A percentile compares a stretch with the other conserved stretches of the same genome.
These are phyloP conservation scores for Albifimbria verrucaria DNA, from an alignment of 2,329 filamentous ascomycete species.

Conservation along the genomic window DNA sequence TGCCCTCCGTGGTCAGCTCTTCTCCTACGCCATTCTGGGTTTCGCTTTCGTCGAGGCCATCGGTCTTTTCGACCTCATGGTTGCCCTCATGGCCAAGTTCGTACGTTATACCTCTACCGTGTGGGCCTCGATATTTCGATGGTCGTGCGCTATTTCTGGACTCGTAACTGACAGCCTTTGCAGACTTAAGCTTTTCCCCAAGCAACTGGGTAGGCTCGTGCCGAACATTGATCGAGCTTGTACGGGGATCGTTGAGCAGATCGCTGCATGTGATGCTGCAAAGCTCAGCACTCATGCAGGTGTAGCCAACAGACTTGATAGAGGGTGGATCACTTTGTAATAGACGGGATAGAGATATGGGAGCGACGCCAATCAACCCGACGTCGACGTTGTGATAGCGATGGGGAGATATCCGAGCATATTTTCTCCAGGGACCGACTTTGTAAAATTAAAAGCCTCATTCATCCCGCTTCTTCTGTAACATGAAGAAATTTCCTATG, in stretches of 20 bases:
- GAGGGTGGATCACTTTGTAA: constrained; percentile 34
- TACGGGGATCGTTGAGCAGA: constrained; percentile 25
- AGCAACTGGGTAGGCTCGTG: constrained; percentile 30
- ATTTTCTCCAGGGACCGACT: constrained; percentile 30
- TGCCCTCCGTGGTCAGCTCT: constrained; percentile 90
- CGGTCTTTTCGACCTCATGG: constrained; percentile 85
- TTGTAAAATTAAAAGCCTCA: constrained; percentile 43
- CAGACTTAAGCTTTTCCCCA: constrained; percentile 35
- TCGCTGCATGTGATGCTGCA: constrained; percentile 18
- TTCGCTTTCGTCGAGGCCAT: constrained; percentile 94
- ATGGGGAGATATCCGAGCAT: constrained; percentile 28
- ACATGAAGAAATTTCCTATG: constrained; percentile 26
- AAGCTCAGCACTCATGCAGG: constrained; percentile 20
- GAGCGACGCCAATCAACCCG: constrained; percentile 27
- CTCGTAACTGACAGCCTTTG: not conserved
- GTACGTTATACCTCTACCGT: constrained; percentile 45
- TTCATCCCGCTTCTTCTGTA: constrained; percentile 34
- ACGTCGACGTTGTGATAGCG: constrained; percentile 31
- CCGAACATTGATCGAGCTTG: constrained; percentile 31
- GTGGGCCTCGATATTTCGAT: not conserved
- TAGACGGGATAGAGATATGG: constrained; percentile 39
- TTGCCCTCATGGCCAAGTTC: constrained; percentile 93
- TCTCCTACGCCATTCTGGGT: constrained; percentile 93
- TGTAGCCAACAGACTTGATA: constrained; percentile 29
- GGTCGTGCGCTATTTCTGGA: not conserved